Evolutionary conservation across 1,139 yeast species (phyloP), one percentile per base, ranked within the genome.

Genomic region (Pichia sp.): DNA sequence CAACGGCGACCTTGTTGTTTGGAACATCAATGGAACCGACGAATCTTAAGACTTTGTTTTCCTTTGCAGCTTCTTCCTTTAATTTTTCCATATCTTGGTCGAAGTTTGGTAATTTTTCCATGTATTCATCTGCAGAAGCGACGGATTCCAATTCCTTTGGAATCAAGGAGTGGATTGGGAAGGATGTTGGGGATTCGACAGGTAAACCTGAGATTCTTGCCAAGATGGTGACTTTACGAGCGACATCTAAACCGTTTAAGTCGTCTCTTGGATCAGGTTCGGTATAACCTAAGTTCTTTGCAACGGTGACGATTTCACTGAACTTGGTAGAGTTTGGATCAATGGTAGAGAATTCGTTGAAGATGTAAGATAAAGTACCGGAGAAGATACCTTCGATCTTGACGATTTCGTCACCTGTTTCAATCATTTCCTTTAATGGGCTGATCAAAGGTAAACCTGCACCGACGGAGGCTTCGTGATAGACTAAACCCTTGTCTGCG

Each of bases 211-310:
- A 77, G 48, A 93, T 77, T 73, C 99, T 85, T 40, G 97, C 96
- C 55, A 93, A 78, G 55, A 93, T 93, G 27, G 99, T 90, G 32
- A 93, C 96, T 69, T 93, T 93, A 76, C 99, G 85, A 36, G 99
- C 99, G 52, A 93, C 97, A 63, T 93, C 99, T 66, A 93, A 77
- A 51, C 99, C 99, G 67, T 93, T 93, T 68, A 93, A 79, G 66
- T 93, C 99, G 66, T 93, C 99, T 71, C 99, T 83, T 67, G 99
- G 99, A 67, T 93, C 99, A 44, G 99, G 99, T 70, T 94, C 99
- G 38, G 98, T 93, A 77, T 89, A 93, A 41, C 99, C 99, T 58
- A 89, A 76, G 40, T 82, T 71, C 70, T 91, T 91, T 41, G 99
- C 99, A 45, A 82, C 81, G 55, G 77, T 74, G 48, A 93, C 99